phyloP scores from a whole-genome alignment of 176 grass and related monocot genomes.

The Saccharum officinarum region DNA sequence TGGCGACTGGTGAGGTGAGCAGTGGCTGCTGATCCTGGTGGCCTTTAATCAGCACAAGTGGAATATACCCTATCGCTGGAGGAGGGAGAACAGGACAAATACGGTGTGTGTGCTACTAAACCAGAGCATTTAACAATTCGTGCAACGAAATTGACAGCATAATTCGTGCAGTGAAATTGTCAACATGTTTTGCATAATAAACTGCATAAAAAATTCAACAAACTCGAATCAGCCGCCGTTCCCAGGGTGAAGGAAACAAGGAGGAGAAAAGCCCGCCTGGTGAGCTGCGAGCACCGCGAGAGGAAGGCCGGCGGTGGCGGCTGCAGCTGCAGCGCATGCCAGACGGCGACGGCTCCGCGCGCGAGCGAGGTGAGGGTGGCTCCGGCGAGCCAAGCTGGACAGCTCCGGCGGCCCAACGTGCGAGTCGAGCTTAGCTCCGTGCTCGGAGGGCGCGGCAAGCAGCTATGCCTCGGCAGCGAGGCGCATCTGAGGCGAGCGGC shows the following conservation, averaged over 20 bases:
- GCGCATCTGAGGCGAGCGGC: too few species aligned
- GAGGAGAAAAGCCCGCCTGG: neutral
- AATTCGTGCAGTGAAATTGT: neutral
- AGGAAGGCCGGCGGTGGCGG: too few species aligned
- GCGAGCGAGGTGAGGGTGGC: too few species aligned
- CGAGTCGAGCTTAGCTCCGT: too few species aligned
- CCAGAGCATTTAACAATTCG: conserved; percentile 9
- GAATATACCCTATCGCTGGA: conserved; percentile 39
- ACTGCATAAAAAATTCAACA: neutral
- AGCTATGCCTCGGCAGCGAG: too few species aligned
- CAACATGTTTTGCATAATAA: neutral
- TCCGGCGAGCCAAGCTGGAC: too few species aligned
- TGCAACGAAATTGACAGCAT: conserved; percentile 2
- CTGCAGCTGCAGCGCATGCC: too few species aligned
- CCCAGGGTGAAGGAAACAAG: neutral
- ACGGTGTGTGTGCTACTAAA: neutral
- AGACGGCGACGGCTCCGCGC: too few species aligned
- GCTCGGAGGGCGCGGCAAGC: too few species aligned
- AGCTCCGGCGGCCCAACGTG: too few species aligned
- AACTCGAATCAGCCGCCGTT: neutral
- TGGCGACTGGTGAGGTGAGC: conserved; percentile 3
- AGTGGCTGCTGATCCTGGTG: neutral
- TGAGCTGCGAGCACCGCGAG: too few species aligned
- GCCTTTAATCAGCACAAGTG: conserved; percentile 25
- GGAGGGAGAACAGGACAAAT: conserved; percentile 37